Conservation (phyloP, 805 yeast species). For the Zygoascus flipseniorum region DNA sequence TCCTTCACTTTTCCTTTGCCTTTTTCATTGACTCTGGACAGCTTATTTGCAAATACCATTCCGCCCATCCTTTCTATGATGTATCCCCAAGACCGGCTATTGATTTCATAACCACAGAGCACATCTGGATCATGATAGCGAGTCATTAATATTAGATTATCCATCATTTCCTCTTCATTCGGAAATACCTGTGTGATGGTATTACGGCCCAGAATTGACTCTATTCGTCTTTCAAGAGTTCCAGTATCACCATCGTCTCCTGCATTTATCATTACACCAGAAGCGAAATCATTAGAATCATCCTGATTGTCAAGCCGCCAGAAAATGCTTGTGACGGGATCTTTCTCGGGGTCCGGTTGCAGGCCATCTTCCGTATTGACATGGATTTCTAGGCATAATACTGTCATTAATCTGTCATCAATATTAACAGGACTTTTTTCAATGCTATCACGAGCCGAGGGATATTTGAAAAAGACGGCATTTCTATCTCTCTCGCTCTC, state of each 20-base stretch:
- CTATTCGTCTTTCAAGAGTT: background rate
- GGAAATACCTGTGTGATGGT: slow-evolving; percentile 35
- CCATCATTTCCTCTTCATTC: slow-evolving; percentile 53
- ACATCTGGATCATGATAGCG: slow-evolving; percentile 77
- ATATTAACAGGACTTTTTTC: background rate
- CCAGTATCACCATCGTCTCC: slow-evolving; percentile 13
- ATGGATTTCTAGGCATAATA: slow-evolving; percentile 63
- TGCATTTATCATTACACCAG: slow-evolving; percentile 12
- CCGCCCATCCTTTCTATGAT: slow-evolving; percentile 50
- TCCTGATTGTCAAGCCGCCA: slow-evolving; percentile 51
- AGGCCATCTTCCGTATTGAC: slow-evolving; percentile 41
- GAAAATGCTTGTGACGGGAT: slow-evolving; percentile 50
- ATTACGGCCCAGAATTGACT: background rate
- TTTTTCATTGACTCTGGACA: slow-evolving; percentile 47
- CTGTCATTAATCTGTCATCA: slow-evolving; percentile 34
- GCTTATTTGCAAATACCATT: slow-evolving; percentile 45
- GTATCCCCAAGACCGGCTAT: slow-evolving; percentile 84
- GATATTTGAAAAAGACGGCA: background rate
- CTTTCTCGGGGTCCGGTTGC: slow-evolving; percentile 59
- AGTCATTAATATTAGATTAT: slow-evolving; percentile 46
- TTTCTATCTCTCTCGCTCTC: background rate
- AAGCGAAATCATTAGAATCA: slow-evolving; percentile 19
- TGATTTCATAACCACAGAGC: slow-evolving; percentile 76
- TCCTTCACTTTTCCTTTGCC: slow-evolving; percentile 33
- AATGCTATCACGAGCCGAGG: background rate